Conservation (phyloP, 495 filamentous ascomycete species). For the Hyaloscypha hepaticicola region DNA sequence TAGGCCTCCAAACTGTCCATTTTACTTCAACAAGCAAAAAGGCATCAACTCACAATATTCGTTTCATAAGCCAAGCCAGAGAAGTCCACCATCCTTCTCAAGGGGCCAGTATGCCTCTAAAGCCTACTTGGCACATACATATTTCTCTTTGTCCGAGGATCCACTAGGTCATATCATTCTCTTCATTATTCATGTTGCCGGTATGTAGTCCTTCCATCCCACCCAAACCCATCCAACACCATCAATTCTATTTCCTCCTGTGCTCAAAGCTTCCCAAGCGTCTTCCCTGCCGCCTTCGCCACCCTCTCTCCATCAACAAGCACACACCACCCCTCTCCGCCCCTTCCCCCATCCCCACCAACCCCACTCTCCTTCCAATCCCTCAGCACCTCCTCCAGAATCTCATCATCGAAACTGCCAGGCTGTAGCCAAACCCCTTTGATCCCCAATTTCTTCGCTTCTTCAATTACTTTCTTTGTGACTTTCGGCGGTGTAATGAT, state of each 20-base stretch:
- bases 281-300: slow-evolving; percentile 56
- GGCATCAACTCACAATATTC: too few relatives aligned
- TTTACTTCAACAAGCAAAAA: too few relatives aligned
- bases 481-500: slow-evolving; percentile 86
- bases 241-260: background rate
- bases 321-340: slow-evolving; percentile 85
- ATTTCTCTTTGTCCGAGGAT: too few relatives aligned
- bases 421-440: slow-evolving; percentile 90
- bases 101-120: too few relatives aligned
- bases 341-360: slow-evolving; percentile 64
- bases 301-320: slow-evolving; percentile 82
- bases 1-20: too few relatives aligned
- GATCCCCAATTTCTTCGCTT: slow-evolving; percentile 78
- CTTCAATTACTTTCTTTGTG: slow-evolving; percentile 65
- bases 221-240: background rate
- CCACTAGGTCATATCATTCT: too few relatives aligned
- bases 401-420: slow-evolving; percentile 75
- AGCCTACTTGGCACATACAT: too few relatives aligned
- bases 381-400: slow-evolving; percentile 64
- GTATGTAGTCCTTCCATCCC: background rate
- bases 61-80: too few relatives aligned
- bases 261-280: slow-evolving; percentile 17
- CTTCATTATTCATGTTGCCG: too few relatives aligned
- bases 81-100: too few relatives aligned
- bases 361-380: slow-evolving; percentile 64